Base-by-base conservation (phyloP, 176 grass and related monocot species). In the Carex cristatella region DNA sequence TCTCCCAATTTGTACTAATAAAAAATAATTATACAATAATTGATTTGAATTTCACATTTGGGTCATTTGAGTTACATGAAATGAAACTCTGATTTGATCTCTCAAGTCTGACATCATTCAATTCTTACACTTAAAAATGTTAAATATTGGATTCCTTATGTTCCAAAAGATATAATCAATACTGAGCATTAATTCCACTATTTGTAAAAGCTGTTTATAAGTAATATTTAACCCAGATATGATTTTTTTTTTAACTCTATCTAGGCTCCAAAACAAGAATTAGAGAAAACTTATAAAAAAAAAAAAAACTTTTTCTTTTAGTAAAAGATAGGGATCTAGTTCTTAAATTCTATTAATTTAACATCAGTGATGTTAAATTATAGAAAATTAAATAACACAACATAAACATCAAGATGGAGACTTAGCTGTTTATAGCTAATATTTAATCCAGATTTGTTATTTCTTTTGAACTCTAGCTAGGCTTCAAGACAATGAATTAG, bases 1-100 rank as follows among this genome's bases (percentile, higher is more conserved):
- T 82, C 80, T 82, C 70, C n/a, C 42, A 49, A 15, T 48, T 72
- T 72, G 67, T 72, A 72, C 69, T 72, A n/a, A 23, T 2, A 65
- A 65, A 64, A 69, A 16, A 69, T 65, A 65, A 32, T 65, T 12
- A 65, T 65, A 67, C 12, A n/a, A 48, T 72, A 46, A 72, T 40
- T 40, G 38, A 40, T 5, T 72, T 18, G 38, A 40, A 40, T 72
- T 18, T 23, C 18, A 51, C 70, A 74, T 27, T 9, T n/a, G 27
- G 0, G 2, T 74, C 18, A 11, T 46, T 74, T 51, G 18, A 49
- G 18, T 27, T 49, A 4, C 10, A 5, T 5, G 27, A 48, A 46
- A 5, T 5, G 27, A 48, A 46, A 73, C 9, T 73, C 38, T 73
- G 9, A 9, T 73, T 73, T 46, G 69, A 8, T 73, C 38, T 18